phyloP scores from a whole-genome alignment of 2,329 filamentous ascomycete genomes.

The Capronia coronata region DNA sequence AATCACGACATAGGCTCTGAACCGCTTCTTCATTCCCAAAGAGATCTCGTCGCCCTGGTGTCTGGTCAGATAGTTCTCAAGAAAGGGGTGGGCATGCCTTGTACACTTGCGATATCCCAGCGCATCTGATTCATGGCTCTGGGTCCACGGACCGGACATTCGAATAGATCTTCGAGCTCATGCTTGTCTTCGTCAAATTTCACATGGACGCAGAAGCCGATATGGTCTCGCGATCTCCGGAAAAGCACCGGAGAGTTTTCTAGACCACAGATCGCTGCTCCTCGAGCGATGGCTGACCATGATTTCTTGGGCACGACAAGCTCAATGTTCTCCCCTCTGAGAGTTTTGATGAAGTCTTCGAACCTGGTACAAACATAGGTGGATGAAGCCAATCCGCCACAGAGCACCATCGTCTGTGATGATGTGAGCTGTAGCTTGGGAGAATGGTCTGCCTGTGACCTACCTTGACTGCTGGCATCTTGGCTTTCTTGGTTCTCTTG shows the following conservation, averaged over 20 bases:
- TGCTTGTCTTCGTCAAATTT: slow-evolving; percentile 15
- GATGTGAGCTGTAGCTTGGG: neutral
- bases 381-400: slow-evolving; percentile 15
- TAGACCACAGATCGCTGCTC: slow-evolving; percentile 17
- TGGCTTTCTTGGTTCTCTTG: slow-evolving; percentile 1
- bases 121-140: slow-evolving; percentile 14
- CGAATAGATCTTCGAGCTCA: slow-evolving; percentile 7
- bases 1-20: slow-evolving; percentile 1
- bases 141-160: slow-evolving; percentile 5
- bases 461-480: neutral
- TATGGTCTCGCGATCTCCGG: slow-evolving; percentile 18
- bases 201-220: slow-evolving; percentile 17
- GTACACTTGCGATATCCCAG: slow-evolving; percentile 8
- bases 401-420: slow-evolving; percentile 13
- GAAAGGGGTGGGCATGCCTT: neutral
- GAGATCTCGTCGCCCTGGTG: neutral
- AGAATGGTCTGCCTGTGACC: no score
- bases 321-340: slow-evolving; percentile 4
- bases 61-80: neutral
- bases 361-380: slow-evolving; percentile 18
- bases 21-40: neutral
- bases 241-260: slow-evolving; percentile 4
- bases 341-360: slow-evolving; percentile 12
- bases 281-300: slow-evolving; percentile 23
- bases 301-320: slow-evolving; percentile 13